phyloP scores from a whole-genome alignment of 108 stramenopile species.

The Licmophora abbreviata region DNA sequence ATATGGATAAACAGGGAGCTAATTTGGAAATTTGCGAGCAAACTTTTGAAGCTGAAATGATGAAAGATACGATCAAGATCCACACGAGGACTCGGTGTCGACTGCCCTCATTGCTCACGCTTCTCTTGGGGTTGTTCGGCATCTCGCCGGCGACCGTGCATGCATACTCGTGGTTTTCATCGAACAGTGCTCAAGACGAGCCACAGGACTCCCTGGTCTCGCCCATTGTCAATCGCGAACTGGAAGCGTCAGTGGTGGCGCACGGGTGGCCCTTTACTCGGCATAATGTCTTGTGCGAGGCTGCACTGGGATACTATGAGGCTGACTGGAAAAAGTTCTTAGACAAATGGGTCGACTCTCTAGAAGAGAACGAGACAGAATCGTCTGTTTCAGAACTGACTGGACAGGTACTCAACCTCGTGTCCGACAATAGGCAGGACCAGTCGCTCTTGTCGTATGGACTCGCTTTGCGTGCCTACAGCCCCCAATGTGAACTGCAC shows the following conservation, averaged over 20 bases:
- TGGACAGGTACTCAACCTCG: conserved; percentile 12
- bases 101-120: no score
- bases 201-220: conserved; percentile 18
- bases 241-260: conserved; percentile 59
- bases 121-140: no score
- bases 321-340: conserved; percentile 21
- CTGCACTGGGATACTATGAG: no score
- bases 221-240: conserved; percentile 61
- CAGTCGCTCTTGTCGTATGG: conserved; percentile 31
- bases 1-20: no score
- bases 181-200: no score
- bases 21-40: no score
- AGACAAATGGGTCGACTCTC: conserved; percentile 1
- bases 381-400: conserved; percentile 19
- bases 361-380: not conserved
- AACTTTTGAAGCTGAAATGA: no score
- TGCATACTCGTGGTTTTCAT: no score
- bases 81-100: no score
- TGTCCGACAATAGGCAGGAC: conserved; percentile 9
- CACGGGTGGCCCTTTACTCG: conserved; percentile 54
- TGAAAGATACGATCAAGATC: no score
- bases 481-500: conserved; percentile 77
- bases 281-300: conserved; percentile 70
- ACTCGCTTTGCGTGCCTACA: conserved; percentile 53
- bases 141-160: no score